Conservation (phyloP, 2,329 filamentous ascomycete species). For the Rosellinia necatrix region DNA sequence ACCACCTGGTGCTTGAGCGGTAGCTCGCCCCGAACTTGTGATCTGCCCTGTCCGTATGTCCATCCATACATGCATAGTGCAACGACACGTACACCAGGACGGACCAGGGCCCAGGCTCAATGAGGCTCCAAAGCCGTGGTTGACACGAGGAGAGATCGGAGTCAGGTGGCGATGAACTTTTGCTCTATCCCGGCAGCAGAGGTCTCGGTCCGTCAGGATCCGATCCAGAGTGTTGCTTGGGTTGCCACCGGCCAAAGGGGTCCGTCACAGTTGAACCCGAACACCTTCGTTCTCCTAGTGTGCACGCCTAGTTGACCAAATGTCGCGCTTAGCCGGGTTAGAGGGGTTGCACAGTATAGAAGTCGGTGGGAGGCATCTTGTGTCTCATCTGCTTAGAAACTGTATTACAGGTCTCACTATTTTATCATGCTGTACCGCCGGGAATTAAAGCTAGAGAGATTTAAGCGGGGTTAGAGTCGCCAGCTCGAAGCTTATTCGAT, state of each 20-base stretch:
- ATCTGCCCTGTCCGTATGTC: neutral
- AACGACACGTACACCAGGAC: neutral
- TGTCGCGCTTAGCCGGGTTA: too few species aligned
- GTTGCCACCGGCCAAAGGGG: constrained; percentile 7
- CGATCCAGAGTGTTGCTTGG: constrained; percentile 2
- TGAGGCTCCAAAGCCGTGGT: constrained; percentile 1
- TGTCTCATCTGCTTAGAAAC: too few species aligned
- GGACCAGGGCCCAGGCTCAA: neutral
- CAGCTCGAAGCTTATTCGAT: too few species aligned
- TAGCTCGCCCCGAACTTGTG: constrained; percentile 10
- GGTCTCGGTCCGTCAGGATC: constrained; percentile 16
- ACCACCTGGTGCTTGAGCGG: constrained; percentile 5
- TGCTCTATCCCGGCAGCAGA: neutral
- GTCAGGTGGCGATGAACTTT: constrained; percentile 1
- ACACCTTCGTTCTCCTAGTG: constrained; percentile 5
- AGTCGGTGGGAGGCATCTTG: too few species aligned
- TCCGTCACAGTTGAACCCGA: constrained; percentile 16
- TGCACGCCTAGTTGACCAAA: too few species aligned
- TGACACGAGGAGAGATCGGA: neutral
- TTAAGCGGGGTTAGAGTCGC: too few species aligned
- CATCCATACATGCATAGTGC: neutral
- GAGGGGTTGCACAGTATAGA: too few species aligned
- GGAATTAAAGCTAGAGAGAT: too few species aligned
- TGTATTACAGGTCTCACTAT: too few species aligned
- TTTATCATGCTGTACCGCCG: too few species aligned